Percentiles rank a stretch among this genome's conserved stretches.
Conservation (phyloP, 2,329 filamentous ascomycete genomes). For the Clathrospora elynae region DNA sequence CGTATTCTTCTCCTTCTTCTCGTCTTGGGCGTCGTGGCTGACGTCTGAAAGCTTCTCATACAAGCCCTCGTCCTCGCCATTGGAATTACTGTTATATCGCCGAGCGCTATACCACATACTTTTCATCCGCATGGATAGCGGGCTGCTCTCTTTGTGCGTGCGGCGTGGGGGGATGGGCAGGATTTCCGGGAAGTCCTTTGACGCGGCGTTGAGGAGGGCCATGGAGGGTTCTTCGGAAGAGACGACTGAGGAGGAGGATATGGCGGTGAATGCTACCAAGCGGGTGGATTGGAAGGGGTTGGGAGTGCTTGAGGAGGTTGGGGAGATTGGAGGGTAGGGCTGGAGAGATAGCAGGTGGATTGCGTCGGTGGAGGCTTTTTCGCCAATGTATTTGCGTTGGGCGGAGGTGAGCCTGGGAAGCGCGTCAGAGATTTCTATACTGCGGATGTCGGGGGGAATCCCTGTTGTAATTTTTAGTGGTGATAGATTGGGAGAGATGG, state of each 20-base stretch:
- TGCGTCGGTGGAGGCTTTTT: conserved; percentile 39
- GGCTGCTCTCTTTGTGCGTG: conserved; percentile 22
- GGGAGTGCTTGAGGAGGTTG: conserved; percentile 20
- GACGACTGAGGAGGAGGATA: conserved; percentile 13
- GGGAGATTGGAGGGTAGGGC: conserved; percentile 21
- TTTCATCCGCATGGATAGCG: conserved; percentile 33
- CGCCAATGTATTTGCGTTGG: conserved; percentile 36
- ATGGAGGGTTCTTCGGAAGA: conserved; percentile 25
- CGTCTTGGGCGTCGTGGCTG: no score
- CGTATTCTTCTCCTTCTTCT: neutral
- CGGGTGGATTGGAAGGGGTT: conserved; percentile 18
- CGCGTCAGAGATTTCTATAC: conserved; percentile 33
- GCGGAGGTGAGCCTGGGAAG: conserved; percentile 39
- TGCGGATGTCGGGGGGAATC: conserved; percentile 40
- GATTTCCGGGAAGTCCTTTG: conserved; percentile 26
- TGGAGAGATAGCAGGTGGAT: conserved; percentile 31
- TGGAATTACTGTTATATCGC: conserved; percentile 18
- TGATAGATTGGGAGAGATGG: neutral
- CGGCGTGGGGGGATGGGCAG: conserved; percentile 30
- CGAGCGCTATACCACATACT: conserved; percentile 29
- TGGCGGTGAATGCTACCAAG: no score
- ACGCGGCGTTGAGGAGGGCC: conserved; percentile 31
- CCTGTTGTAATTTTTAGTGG: conserved; percentile 18
- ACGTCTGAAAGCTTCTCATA: conserved; percentile 26
- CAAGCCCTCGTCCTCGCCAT: conserved; percentile 15